Conservation (phyloP, 2,329 filamentous ascomycete genomes). For the Lecanosticta acicola region DNA sequence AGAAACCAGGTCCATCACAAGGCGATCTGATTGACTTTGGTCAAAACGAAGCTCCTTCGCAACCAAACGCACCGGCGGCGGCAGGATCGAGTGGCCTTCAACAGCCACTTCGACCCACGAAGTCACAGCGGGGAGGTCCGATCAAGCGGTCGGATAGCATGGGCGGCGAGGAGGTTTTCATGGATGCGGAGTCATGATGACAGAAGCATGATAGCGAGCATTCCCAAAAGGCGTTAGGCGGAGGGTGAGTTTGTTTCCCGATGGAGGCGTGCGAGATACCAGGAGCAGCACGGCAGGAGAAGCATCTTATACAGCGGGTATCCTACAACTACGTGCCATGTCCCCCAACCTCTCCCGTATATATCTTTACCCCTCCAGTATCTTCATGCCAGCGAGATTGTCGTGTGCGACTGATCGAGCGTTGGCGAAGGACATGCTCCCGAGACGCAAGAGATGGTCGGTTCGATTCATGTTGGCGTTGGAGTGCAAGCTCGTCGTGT, state of each 20-base stretch:
- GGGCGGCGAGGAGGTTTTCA: slow-evolving; percentile 42
- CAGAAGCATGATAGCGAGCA: neutral
- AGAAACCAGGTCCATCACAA: slow-evolving; percentile 14
- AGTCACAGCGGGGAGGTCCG: slow-evolving; percentile 25
- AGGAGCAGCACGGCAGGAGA: neutral
- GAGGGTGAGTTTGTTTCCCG: neutral
- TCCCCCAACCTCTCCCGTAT: no score
- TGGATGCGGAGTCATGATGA: slow-evolving; percentile 40
- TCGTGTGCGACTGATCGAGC: no score
- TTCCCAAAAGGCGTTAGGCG: neutral
- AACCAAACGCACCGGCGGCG: slow-evolving; percentile 6
- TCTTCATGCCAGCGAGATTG: no score
- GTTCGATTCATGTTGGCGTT: no score
- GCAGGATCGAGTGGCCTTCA: slow-evolving; percentile 12
- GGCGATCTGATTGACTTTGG: slow-evolving; percentile 55
- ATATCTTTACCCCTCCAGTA: no score
- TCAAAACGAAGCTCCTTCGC: slow-evolving; percentile 34
- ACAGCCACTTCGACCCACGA: slow-evolving; percentile 12
- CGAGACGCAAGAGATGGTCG: no score
- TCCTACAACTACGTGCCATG: neutral
- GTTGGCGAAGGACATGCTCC: no score
- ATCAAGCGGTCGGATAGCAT: slow-evolving; percentile 36
- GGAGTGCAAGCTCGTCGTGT: no score
- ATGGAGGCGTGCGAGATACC: neutral
- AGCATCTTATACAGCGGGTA: neutral